Percentiles rank a stretch among this genome's conserved stretches.
phyloP scores from a whole-genome alignment of 2,329 filamentous ascomycete species.

The Teratosphaeria viscida region DNA sequence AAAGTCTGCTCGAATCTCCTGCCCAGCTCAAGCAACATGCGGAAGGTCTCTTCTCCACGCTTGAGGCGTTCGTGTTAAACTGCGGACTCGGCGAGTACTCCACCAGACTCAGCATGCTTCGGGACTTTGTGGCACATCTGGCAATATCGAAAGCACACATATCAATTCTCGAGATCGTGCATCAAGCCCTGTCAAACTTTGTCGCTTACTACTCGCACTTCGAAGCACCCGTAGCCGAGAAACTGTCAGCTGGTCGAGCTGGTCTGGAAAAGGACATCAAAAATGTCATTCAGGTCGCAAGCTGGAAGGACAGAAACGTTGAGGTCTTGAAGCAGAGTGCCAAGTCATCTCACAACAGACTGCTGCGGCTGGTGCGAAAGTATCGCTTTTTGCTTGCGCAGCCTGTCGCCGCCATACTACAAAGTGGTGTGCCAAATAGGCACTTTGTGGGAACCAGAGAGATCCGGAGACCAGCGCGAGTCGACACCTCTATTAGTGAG shows the following conservation, averaged over 20 bases:
- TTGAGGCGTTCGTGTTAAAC: constrained; percentile 68
- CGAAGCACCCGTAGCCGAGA: constrained; percentile 52
- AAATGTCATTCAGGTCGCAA: constrained; percentile 83
- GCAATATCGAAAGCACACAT: constrained; percentile 48
- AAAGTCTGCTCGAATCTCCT: neutral
- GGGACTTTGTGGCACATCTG: constrained; percentile 53
- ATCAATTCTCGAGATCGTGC: constrained; percentile 43
- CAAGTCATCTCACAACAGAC: constrained; percentile 77
- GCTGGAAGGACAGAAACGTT: constrained; percentile 98
- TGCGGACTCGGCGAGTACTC: constrained; percentile 70
- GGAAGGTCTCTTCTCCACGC: constrained; percentile 58
- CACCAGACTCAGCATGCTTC: constrained; percentile 60
- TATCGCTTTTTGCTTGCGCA: constrained; percentile 72
- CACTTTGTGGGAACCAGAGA: neutral
- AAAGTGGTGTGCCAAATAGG: constrained; percentile 8
- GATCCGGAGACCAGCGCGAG: neutral
- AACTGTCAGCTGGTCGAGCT: constrained; percentile 56
- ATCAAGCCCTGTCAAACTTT: constrained; percentile 63
- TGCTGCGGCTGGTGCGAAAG: constrained; percentile 84
- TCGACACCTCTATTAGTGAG: neutral
- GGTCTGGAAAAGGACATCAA: constrained; percentile 85
- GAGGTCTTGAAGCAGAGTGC: constrained; percentile 80
- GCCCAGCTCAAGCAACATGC: constrained; percentile 50
- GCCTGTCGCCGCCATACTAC: constrained; percentile 54
- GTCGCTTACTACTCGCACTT: constrained; percentile 65